These are phyloP conservation scores for Fabrea salina DNA, from an alignment of 169 alveolate species.

Conservation along the genomic window DNA sequence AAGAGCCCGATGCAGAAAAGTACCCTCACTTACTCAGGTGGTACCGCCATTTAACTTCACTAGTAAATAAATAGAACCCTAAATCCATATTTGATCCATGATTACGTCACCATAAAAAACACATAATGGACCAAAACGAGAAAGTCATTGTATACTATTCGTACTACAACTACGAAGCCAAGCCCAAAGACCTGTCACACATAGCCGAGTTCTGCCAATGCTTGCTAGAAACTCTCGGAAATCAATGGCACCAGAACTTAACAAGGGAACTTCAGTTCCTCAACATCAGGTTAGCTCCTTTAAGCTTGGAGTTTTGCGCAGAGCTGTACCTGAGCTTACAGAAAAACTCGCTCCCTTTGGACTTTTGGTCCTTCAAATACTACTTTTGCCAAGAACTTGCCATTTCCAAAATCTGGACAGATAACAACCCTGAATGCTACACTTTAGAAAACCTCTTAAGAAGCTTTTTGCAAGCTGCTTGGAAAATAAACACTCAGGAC, in stretches of 20 bases:
- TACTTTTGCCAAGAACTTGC: not conserved
- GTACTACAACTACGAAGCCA: constrained; percentile 8
- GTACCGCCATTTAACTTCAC: constrained; percentile 20
- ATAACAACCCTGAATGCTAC: not conserved
- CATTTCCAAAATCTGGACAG: not conserved
- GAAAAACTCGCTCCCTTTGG: not conserved
- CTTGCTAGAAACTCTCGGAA: not conserved
- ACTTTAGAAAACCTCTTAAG: not conserved
- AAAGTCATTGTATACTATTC: constrained; percentile 26
- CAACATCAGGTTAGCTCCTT: constrained; percentile 8
- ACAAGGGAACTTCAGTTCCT: not conserved
- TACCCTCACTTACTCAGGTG: constrained; percentile 60
- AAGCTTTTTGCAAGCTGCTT: not conserved
- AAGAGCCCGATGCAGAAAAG: constrained; percentile 37
- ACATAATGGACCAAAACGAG: not conserved
- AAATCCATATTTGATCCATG: no score
- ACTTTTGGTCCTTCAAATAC: not conserved
- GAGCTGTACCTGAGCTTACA: not conserved
- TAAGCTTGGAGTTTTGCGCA: not conserved
- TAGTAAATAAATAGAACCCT: no score
- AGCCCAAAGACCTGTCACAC: not conserved
- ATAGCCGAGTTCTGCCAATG: not conserved
- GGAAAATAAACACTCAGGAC: not conserved
- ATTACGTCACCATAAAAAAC: no score
- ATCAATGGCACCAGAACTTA: not conserved